phyloP scores from a whole-genome alignment of 768 basidiomycete species.

The Termitomyces sp. region DNA sequence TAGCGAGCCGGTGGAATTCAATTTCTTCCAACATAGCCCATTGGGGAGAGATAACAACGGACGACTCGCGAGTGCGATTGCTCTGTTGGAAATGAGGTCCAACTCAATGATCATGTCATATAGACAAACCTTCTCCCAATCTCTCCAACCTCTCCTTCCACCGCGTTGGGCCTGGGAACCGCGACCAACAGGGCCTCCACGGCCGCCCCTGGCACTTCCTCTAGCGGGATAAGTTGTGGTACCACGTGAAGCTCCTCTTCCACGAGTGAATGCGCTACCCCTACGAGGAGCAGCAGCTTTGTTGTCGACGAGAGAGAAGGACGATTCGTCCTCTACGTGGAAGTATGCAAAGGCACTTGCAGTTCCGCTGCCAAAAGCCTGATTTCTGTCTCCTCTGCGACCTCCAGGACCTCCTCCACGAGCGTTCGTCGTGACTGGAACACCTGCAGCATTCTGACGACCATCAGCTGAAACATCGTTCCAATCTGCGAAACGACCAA shows the following conservation, averaged over 20 bases:
- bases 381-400: constrained; percentile 71
- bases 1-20: constrained; percentile 88
- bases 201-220: constrained; percentile 43
- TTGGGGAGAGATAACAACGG: constrained; percentile 85
- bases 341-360: constrained; percentile 94
- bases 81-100: constrained; percentile 40
- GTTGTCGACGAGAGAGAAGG: constrained; percentile 94
- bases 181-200: constrained; percentile 41
- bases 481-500: constrained; percentile 98
- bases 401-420: constrained; percentile 50
- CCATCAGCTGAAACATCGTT: constrained; percentile 71
- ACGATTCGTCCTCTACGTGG: constrained; percentile 97
- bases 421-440: constrained; percentile 40
- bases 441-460: constrained; percentile 52
- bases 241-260: constrained; percentile 53
- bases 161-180: constrained; percentile 46
- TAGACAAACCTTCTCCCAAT: constrained; percentile 83
- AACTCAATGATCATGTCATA: not conserved
- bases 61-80: constrained; percentile 85
- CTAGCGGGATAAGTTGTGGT: constrained; percentile 37
- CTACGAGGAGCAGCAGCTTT: constrained; percentile 69
- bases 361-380: constrained; percentile 87
- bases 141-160: constrained; percentile 79
- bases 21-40: constrained; percentile 98
- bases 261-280: constrained; percentile 61